These are phyloP conservation scores for Apiotrichum mycotoxinovorans DNA, from an alignment of 1,284 basidiomycete species.

Conservation along the genomic window DNA sequence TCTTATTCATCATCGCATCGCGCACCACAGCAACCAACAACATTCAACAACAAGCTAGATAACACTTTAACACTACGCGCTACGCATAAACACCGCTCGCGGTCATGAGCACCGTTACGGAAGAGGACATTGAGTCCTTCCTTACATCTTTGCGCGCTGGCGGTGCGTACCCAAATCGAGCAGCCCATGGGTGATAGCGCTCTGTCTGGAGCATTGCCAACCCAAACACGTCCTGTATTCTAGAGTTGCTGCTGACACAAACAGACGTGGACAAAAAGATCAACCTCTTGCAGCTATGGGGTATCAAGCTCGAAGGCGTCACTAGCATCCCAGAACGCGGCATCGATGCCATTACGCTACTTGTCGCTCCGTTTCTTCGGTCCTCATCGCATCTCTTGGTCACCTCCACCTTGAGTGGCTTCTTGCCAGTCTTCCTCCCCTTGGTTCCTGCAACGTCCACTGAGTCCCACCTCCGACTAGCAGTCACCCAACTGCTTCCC, in stretches of 20 bases:
- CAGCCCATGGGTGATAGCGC: not conserved
- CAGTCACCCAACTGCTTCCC: slow-evolving; percentile 35
- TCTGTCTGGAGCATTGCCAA: too few relatives aligned
- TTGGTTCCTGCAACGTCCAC: slow-evolving; percentile 25
- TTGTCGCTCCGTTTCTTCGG: slow-evolving; percentile 34
- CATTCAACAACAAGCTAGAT: not conserved
- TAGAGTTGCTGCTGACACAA: not conserved
- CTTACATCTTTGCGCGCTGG: slow-evolving; percentile 34
- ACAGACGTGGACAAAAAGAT: slow-evolving; percentile 46
- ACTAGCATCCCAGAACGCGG: slow-evolving; percentile 31
- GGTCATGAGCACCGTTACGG: slow-evolving; percentile 17
- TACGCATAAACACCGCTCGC: not conserved
- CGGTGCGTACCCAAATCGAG: slow-evolving; percentile 22
- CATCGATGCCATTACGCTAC: slow-evolving; percentile 40
- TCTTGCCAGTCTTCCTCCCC: slow-evolving; percentile 43
- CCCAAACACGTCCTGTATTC: too few relatives aligned
- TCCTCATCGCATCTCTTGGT: slow-evolving; percentile 39
- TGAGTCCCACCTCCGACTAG: slow-evolving; percentile 26
- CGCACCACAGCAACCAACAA: too few relatives aligned
- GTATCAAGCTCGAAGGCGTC: slow-evolving; percentile 38
- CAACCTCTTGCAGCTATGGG: slow-evolving; percentile 45
- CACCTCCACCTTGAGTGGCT: slow-evolving; percentile 33
- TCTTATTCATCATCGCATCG: too few relatives aligned
- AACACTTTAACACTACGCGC: not conserved
- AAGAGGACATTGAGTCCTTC: slow-evolving; percentile 36